These are phyloP conservation scores for Sesbania bispinosa DNA, from an alignment of 306 rosid species.

Conservation along the genomic window DNA sequence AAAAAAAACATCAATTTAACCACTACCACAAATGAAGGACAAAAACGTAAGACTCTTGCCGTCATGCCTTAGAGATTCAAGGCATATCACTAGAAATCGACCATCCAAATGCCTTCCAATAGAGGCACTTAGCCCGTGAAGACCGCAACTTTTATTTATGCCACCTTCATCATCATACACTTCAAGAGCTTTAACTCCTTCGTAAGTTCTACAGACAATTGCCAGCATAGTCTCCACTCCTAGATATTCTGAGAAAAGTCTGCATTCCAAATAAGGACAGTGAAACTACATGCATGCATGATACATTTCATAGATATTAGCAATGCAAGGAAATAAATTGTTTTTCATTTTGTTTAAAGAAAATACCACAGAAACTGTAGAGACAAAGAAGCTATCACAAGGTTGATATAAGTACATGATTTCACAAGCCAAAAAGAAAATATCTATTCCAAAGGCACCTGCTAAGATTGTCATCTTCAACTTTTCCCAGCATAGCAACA, in stretches of 20 bases:
- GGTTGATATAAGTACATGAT: constrained; percentile 6
- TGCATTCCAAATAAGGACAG: constrained; percentile 42
- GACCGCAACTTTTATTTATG: constrained; percentile 53
- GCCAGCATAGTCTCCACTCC: constrained; percentile 77
- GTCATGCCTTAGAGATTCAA: constrained; percentile 67
- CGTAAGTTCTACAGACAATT: constrained; percentile 73
- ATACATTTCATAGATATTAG: constrained; percentile 16
- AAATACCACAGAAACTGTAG: background rate
- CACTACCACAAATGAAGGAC: constrained; percentile 19
- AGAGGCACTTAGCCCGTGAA: constrained; percentile 65
- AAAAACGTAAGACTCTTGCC: constrained; percentile 27
- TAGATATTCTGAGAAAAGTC: constrained; percentile 81
- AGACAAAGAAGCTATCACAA: constrained; percentile 2
- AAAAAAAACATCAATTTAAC: constrained; percentile 12
- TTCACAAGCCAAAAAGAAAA: constrained; percentile 11
- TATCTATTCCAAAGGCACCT: constrained; percentile 41
- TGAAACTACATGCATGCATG: constrained; percentile 19
- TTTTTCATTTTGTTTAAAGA: background rate
- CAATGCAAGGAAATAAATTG: background rate
- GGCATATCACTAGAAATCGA: constrained; percentile 72
- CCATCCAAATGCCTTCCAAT: constrained; percentile 72
- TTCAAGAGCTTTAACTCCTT: constrained; percentile 76
- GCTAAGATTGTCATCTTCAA: constrained; percentile 67
- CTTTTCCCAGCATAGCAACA: constrained; percentile 70
- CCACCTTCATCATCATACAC: constrained; percentile 57